Percentiles rank a stretch among this genome's conserved stretches.
phyloP scores from a whole-genome alignment of 495 filamentous ascomycete genomes.

The Aspergillus haitiensis region DNA sequence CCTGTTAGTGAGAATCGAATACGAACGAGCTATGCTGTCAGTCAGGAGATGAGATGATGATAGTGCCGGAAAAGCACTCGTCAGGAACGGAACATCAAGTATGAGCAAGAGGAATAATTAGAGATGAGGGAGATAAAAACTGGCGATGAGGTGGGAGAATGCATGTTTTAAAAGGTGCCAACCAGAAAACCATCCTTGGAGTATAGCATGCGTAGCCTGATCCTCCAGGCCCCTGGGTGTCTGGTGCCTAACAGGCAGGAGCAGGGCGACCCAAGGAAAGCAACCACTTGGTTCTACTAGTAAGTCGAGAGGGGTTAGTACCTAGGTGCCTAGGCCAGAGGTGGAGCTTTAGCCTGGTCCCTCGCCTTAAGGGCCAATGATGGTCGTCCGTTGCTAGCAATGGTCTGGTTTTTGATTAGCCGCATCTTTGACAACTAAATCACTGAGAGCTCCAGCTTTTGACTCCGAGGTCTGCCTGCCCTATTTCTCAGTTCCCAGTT shows the following conservation, averaged over 20 bases:
- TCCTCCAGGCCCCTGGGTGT: slow-evolving; percentile 14
- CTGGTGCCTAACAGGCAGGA: slow-evolving; percentile 13
- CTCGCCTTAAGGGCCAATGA: not conserved
- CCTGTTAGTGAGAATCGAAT: not conserved
- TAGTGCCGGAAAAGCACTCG: too few species aligned
- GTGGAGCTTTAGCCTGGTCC: not conserved
- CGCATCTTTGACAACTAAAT: not conserved
- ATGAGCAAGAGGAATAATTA: not conserved
- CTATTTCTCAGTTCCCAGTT: too few species aligned
- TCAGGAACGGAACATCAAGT: too few species aligned
- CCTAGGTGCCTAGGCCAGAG: too few species aligned
- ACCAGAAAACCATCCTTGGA: not conserved
- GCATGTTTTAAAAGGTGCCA: slow-evolving; percentile 10
- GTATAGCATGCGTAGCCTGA: slow-evolving; percentile 14
- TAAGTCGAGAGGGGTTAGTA: too few species aligned
- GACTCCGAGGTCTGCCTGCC: too few species aligned
- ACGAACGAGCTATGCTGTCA: not conserved
- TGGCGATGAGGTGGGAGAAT: not conserved
- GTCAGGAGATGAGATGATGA: too few species aligned
- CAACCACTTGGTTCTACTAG: not conserved
- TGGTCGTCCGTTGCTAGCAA: not conserved
- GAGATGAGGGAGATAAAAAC: not conserved
- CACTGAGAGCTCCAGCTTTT: not conserved
- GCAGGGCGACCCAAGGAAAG: not conserved
- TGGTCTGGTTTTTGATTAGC: not conserved